Evolutionary conservation across 2,329 filamentous ascomycete species (phyloP).

Genomic region (Ophiostoma novo-ulmi): DNA sequence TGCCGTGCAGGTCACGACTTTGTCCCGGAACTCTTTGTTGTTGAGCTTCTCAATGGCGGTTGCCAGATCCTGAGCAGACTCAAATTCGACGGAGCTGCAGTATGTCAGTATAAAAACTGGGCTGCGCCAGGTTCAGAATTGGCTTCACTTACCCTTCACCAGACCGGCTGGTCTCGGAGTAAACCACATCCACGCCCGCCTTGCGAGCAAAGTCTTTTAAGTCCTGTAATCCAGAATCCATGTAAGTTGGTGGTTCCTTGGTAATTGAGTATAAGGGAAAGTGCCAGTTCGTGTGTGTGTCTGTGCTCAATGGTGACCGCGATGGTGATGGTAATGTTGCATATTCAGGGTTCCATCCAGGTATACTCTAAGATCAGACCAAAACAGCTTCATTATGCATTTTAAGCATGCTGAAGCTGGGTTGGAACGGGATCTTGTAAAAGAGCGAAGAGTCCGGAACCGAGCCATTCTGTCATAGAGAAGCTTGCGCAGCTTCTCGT

Average conservation of each 20-base stretch:
- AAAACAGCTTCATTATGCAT: not conserved
- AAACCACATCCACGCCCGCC: conserved; percentile 94
- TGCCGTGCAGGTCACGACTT: conserved; percentile 75
- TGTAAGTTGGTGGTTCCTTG: conserved; percentile 58
- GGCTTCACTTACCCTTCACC: conserved; percentile 73
- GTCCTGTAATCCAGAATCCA: conserved; percentile 79
- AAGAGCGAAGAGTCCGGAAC: not conserved
- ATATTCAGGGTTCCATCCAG: not conserved
- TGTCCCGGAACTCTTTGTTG: conserved; percentile 86
- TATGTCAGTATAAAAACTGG: not conserved
- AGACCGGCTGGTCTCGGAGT: conserved; percentile 91
- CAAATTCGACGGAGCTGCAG: conserved; percentile 90
- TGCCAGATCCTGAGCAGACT: conserved; percentile 83
- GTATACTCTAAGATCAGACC: not conserved
- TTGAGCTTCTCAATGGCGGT: conserved; percentile 94
- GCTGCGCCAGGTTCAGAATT: not conserved
- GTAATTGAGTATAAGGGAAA: conserved; percentile 39
- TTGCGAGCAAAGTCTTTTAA: conserved; percentile 99
- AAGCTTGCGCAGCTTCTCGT: not conserved
- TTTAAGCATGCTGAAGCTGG: not conserved
- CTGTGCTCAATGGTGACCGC: conserved; percentile 17
- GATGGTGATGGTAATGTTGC: not conserved
- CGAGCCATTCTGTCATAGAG: not conserved
- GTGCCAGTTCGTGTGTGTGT: not conserved
- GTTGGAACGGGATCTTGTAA: not conserved